phyloP scores from a whole-genome alignment of 352 stramenopile genomes.

The Chrysophaeum taylorii region DNA sequence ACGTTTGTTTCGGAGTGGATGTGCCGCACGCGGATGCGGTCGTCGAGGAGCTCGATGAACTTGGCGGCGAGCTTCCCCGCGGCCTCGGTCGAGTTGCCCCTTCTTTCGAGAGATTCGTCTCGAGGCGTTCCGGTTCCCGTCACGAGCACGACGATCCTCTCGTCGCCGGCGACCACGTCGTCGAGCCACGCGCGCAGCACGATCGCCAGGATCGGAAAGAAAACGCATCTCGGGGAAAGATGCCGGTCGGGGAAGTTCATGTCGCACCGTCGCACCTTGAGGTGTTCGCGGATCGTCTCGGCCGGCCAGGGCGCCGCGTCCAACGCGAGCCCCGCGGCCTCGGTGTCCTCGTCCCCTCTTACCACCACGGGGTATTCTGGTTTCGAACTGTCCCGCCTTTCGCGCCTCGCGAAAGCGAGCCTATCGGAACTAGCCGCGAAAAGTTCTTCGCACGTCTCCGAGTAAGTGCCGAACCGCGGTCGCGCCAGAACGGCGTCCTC shows the following conservation, averaged over 20 bases:
- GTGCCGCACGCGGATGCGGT: constrained; percentile 9
- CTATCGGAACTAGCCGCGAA: no score
- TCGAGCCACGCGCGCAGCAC: constrained; percentile 81
- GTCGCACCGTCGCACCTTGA: not conserved
- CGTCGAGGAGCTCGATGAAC: constrained; percentile 82
- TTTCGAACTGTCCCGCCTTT: constrained; percentile 31
- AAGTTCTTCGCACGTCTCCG: no score
- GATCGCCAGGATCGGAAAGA: constrained; percentile 86
- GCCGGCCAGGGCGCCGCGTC: constrained; percentile 1
- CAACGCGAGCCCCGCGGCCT: constrained; percentile 17
- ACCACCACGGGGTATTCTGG: constrained; percentile 34
- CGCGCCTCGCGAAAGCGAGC: no score
- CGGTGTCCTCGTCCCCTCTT: constrained; percentile 26
- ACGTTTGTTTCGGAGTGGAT: constrained; percentile 90
- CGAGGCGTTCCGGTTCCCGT: constrained; percentile 84
- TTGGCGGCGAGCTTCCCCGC: constrained; percentile 68
- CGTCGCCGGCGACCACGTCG: constrained; percentile 43
- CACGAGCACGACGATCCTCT: constrained; percentile 80
- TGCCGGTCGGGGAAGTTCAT: constrained; percentile 15
- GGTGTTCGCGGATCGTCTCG: not conserved
- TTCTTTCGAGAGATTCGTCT: constrained; percentile 74
- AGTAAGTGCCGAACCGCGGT: no score
- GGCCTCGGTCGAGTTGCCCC: constrained; percentile 92
- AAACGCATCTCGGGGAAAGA: constrained; percentile 41
- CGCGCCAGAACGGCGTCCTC: constrained; percentile 48